Evolutionary conservation across 495 filamentous ascomycete genomes (phyloP), one percentile per base, ranked within the genome.

Genomic region (Neurospora tetrasperma): DNA sequence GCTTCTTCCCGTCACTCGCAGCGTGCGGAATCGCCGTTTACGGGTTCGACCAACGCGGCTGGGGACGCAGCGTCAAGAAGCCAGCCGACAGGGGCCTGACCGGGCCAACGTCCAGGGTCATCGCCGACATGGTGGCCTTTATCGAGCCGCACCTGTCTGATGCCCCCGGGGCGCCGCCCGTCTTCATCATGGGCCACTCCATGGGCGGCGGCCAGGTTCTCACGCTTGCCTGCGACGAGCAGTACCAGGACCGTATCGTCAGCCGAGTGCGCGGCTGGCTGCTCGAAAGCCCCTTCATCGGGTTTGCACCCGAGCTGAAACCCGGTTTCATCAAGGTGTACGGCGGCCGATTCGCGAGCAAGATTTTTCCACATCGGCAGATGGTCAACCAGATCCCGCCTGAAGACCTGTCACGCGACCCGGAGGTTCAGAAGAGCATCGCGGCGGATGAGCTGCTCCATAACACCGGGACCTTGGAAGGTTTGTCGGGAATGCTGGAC

Each of bases 141-240:
- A 83, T 94, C 70, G 76, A 83, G 23, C 75, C 81, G 35, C 80
- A 85, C 70, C 78, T 86, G 12, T 80, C 74, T 6, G 46, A 72
- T 8, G 12, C 48, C 40, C 62, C 72, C 4, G 59, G 71, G 14
- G 69, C 74, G 76, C 77, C 74, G 66, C 93, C 94, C 0, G 79
- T 95, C 23, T 97, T 97, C 82, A 86, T 97, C n/a, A 88, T 93
- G 79, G 94, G 94, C 70, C 94, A 97, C 82, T 93, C 90, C 16
- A 85, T 88, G 86, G 94, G 94, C 79, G 94, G 94, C 66, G 92
- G 87, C 18, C 83, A 94, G 75, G 88, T 89, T 16, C 82, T 94
- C 4, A 84, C 83, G 7, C 74, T 88, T 5, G 80, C 80, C 43
- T 80, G 76, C 48, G 82, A 83, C 72, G 75, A 82, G 1, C n/a